These are phyloP conservation scores for Suhomyces terraborum DNA, from an alignment of 1,139 yeast genomes.

Conservation along the genomic window DNA sequence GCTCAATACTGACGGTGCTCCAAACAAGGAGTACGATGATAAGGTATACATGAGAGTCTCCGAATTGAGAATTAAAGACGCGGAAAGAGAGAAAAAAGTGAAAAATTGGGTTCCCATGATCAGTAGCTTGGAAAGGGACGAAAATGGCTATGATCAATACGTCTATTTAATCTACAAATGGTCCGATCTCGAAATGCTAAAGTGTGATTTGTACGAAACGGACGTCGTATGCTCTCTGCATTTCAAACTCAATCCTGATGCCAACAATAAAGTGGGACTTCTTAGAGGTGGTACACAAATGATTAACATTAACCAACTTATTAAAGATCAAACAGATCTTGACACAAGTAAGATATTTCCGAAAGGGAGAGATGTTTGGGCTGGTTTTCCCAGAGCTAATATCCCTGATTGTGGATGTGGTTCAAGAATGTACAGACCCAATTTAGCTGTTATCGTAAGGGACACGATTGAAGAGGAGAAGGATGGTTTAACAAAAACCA, in stretches of 20 bases:
- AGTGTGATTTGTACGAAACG: conserved; percentile 22
- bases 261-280: conserved; percentile 20
- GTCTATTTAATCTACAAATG: conserved; percentile 41
- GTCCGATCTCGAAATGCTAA: conserved; percentile 38
- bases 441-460: conserved; percentile 25
- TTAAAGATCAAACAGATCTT: conserved; percentile 9
- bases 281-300: conserved; percentile 32
- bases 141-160: conserved; percentile 28
- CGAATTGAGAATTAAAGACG: conserved; percentile 31
- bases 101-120: conserved; percentile 51
- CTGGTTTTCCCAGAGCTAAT: conserved; percentile 31
- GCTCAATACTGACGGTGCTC: conserved; percentile 27
- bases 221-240: conserved; percentile 29
- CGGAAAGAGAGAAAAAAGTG: conserved; percentile 28
- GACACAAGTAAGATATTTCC: conserved; percentile 14
- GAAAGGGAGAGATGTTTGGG: conserved; percentile 27
- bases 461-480: conserved; percentile 17
- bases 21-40: conserved; percentile 18
- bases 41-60: conserved; percentile 27
- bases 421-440: conserved; percentile 28
- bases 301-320: conserved; percentile 21
- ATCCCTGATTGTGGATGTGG: conserved; percentile 32
- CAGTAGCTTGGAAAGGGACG: conserved; percentile 25
- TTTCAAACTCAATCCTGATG: conserved; percentile 20
- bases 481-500: conserved; percentile 1